These are phyloP conservation scores for Penicillium subrubescens DNA, from an alignment of 495 filamentous ascomycete genomes.

Conservation along the genomic window DNA sequence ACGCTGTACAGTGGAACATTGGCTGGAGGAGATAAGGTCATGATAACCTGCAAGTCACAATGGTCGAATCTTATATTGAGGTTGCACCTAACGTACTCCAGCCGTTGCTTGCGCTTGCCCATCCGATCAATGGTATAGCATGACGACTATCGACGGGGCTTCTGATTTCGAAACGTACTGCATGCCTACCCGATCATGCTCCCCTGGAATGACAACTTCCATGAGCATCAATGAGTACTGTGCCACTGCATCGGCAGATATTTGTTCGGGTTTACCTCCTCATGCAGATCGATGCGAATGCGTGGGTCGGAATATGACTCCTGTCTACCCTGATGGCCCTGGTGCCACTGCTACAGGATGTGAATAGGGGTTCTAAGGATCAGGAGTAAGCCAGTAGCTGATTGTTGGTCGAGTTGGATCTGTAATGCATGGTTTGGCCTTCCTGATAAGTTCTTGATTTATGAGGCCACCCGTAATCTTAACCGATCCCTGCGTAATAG, in stretches of 20 bases:
- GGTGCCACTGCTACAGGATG: slow-evolving; percentile 25
- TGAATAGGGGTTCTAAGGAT: background rate
- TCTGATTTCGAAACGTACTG: slow-evolving; percentile 27
- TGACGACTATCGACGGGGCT: slow-evolving; percentile 8
- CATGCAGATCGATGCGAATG: slow-evolving; percentile 19
- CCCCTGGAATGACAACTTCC: slow-evolving; percentile 26
- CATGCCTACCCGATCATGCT: slow-evolving; percentile 28
- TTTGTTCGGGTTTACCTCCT: slow-evolving; percentile 10
- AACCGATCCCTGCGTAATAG: background rate
- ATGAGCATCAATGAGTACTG: slow-evolving; percentile 18
- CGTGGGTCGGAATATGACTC: slow-evolving; percentile 14
- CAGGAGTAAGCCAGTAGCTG: background rate
- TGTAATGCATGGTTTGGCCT: background rate
- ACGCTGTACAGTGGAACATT: slow-evolving; percentile 28
- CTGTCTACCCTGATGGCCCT: slow-evolving; percentile 22
- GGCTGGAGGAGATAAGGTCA: slow-evolving; percentile 21
- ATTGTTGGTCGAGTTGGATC: background rate
- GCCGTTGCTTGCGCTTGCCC: slow-evolving; percentile 29
- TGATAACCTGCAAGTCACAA: slow-evolving; percentile 21
- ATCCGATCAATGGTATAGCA: slow-evolving; percentile 30
- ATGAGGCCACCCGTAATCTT: background rate
- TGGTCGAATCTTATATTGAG: background rate
- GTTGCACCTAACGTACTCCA: background rate
- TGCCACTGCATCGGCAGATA: slow-evolving; percentile 17
- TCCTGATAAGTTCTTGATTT: background rate